Percentiles rank a stretch among this genome's conserved stretches.
phyloP scores from a whole-genome alignment of 768 basidiomycete species.

The Lactarius indigo region DNA sequence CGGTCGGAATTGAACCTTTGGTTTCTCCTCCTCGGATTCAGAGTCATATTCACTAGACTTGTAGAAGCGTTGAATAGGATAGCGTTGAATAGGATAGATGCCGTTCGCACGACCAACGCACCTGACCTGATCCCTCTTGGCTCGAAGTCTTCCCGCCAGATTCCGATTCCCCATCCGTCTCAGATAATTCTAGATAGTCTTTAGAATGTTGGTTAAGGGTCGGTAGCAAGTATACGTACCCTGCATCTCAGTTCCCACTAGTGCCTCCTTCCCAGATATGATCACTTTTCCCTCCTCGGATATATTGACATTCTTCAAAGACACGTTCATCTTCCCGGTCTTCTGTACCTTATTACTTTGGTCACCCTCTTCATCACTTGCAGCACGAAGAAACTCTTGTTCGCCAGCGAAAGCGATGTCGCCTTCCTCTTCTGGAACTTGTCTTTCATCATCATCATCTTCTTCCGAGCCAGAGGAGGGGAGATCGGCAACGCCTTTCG shows the following conservation, averaged over 20 bases:
- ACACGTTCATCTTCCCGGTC: slow-evolving; percentile 57
- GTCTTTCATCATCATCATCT: slow-evolving; percentile 38
- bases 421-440: slow-evolving; percentile 44
- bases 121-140: slow-evolving; percentile 43
- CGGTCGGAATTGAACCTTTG: slow-evolving; percentile 79
- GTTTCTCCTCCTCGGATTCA: slow-evolving; percentile 69
- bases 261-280: slow-evolving; percentile 75
- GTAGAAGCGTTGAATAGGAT: slow-evolving; percentile 26
- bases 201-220: slow-evolving; percentile 8
- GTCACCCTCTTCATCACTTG: slow-evolving; percentile 41
- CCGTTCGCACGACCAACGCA: slow-evolving; percentile 29
- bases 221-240: slow-evolving; percentile 32
- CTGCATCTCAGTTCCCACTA: slow-evolving; percentile 62
- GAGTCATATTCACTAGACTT: slow-evolving; percentile 88
- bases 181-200: slow-evolving; percentile 32
- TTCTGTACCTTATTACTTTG: slow-evolving; percentile 23
- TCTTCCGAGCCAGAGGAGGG: slow-evolving; percentile 59
- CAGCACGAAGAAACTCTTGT: slow-evolving; percentile 46
- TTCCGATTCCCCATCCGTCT: slow-evolving; percentile 49
- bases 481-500: slow-evolving; percentile 61
- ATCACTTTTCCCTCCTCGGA: slow-evolving; percentile 77
- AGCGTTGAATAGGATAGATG: slow-evolving; percentile 25
- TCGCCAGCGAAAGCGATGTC: slow-evolving; percentile 57
- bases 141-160: slow-evolving; percentile 38
- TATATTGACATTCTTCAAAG: slow-evolving; percentile 76